Base-by-base conservation (phyloP, 768 basidiomycete genomes). In the Podaxis sp. region DNA sequence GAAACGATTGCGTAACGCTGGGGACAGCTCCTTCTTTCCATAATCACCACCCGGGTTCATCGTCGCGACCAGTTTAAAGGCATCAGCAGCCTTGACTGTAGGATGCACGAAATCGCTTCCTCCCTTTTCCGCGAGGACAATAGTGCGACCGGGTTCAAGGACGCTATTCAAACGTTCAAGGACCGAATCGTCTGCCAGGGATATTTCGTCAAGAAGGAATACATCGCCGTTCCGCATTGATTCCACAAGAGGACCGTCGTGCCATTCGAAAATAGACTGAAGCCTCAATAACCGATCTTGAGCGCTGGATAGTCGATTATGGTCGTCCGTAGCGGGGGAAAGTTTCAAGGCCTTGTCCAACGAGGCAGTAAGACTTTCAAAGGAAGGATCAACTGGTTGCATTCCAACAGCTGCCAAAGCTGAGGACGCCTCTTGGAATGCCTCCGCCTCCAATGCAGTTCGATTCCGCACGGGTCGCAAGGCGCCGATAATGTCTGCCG, bases 31-130 rank as follows among this genome's bases (percentile, higher is more conserved):
- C 72, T 99, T 99, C 80, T 99, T 99, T 24, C 97, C 97, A 69
- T 96, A 99, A 70, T 99, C 97, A 13, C 97, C 97, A 20, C 97
- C 97, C 0, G 97, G 97, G 72, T 99, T 99, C 97, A 99, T 99
- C 2, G 97, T 99, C 2, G 97, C 95, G 0, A 98, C 80, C 40
- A 99, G 86, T 72, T 95, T 90, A 82, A 99, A 99, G 1, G 76
- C 76, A 3, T 82, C 76, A 6, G 77, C 72, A 7, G 95, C 96
- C 20, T 75, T 78, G 46, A 99, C 79, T 6, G 82, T 80, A 33
- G 89, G 84, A 65, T 89, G 81, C 36, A 87, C 88, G 11, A 85
- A 78, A 64, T 88, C 85, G 48, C 82, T 84, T 11, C 93, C 94
- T 0, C 95, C 95, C 51, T 88, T 90, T 74, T 99, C 97, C 0